Conservation (phyloP, 805 yeast genomes). For the Ogataea wickerhamii region DNA sequence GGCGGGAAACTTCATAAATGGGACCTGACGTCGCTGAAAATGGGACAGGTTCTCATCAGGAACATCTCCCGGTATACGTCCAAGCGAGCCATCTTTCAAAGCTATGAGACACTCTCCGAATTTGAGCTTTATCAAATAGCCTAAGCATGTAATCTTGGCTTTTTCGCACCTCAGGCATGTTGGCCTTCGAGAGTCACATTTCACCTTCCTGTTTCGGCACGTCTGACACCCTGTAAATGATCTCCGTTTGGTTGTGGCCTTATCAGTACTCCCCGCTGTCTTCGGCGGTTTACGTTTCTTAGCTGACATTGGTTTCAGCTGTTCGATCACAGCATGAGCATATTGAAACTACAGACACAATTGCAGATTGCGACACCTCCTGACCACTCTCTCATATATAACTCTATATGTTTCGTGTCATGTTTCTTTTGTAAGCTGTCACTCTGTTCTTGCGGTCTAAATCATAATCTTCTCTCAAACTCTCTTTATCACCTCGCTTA, state of each 20-base stretch:
- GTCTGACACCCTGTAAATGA: slow-evolving; percentile 55
- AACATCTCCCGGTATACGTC: slow-evolving; percentile 5
- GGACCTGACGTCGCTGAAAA: slow-evolving; percentile 44
- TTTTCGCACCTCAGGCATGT: slow-evolving; percentile 44
- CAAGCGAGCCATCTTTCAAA: slow-evolving; percentile 20
- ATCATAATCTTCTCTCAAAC: too few relatives aligned
- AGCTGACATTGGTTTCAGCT: too few relatives aligned
- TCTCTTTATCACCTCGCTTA: too few relatives aligned
- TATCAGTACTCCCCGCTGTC: too few relatives aligned
- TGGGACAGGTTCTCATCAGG: neutral
- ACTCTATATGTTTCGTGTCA: too few relatives aligned
- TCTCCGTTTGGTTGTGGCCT: slow-evolving; percentile 10
- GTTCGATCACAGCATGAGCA: too few relatives aligned
- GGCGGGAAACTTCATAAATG: slow-evolving; percentile 39
- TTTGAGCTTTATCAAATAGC: slow-evolving; percentile 46
- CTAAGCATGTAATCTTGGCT: slow-evolving; percentile 44
- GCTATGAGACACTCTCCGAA: slow-evolving; percentile 43
- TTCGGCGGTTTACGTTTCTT: too few relatives aligned
- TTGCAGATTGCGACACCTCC: too few relatives aligned
- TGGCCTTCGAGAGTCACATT: slow-evolving; percentile 49
- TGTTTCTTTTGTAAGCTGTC: too few relatives aligned
- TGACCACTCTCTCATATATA: too few relatives aligned
- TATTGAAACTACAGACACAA: too few relatives aligned
- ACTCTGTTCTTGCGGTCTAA: too few relatives aligned
- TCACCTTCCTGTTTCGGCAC: slow-evolving; percentile 49